Evolutionary conservation across 2,329 filamentous ascomycete genomes (phyloP), one percentile per base, ranked within the genome.

Genomic region (Rachicladosporium sp.): DNA sequence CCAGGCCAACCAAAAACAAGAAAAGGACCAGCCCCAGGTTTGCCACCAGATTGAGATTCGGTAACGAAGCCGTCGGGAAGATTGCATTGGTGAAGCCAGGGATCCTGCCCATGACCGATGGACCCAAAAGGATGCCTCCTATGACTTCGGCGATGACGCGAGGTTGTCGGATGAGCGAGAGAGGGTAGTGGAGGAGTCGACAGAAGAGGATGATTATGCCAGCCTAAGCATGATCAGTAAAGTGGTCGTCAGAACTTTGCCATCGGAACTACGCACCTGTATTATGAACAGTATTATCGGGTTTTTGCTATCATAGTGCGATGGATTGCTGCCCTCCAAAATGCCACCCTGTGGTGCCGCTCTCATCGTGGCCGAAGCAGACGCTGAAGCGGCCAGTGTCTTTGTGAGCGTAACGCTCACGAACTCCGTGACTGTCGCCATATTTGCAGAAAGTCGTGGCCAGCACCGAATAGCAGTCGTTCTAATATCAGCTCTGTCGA

Each of bases 21-120:
- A 91, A 93, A 6, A 94, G 69, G 10, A 93, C 74, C 38, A 94
- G 66, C 4, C 87, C 87, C 3, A 94, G 63, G 50, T 91, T 93
- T 33, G 87, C 86, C 33, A 85, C 82, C 39, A 88, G 72, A 50
- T 67, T 79, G 36, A 94, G 67, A 38, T 80, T 77, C 2, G 84
- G 78, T 59, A 93, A 82, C 2, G 84, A 87, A 1, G 65, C 73
- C 0, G 66, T 55, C 0, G 87, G 86, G 54, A 94, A 94, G 48
- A 94, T 89, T 46, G 80, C 69, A 2, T 68, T 62, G 37, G 75
- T 69, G 64, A 93, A 94, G 31, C 79, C 77, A 1, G 85, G 85
- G 13, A 93, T 86, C 38, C 81, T 78, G 54, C 86, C 86, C 76
- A 93, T 81, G 13, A 93, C 82, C 0, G 87, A 91, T 1, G 87